Evolutionary conservation across 2,329 filamentous ascomycete species (phyloP).

Genomic region (Apiospora sp.): DNA sequence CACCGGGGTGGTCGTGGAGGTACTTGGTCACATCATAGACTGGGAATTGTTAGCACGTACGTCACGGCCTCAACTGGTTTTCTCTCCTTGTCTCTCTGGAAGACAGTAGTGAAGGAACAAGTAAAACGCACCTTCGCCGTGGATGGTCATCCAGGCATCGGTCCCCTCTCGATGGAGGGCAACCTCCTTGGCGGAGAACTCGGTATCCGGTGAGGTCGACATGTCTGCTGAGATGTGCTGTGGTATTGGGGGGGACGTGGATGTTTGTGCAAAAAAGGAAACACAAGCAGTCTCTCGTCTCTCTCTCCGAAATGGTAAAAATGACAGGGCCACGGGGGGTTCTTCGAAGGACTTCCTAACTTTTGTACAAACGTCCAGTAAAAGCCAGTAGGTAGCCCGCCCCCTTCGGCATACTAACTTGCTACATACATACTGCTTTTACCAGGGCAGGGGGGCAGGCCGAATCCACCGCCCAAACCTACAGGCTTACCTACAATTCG

Average conservation of each 20-base stretch:
- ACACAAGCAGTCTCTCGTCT: background rate
- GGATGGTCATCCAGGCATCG: conserved; percentile 63
- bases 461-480: background rate
- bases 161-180: conserved; percentile 55
- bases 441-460: background rate
- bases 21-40: conserved; percentile 68
- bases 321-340: conserved; percentile 9
- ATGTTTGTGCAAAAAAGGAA: background rate
- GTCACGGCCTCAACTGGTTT: no score
- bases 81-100: background rate
- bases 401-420: background rate
- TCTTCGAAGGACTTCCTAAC: conserved; percentile 17
- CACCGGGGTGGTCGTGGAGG: conserved; percentile 70
- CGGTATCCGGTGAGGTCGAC: conserved; percentile 32
- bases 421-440: background rate
- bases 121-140: conserved; percentile 58
- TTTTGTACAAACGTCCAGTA: background rate
- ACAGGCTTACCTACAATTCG: background rate
- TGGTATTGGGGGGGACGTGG: background rate
- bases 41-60: conserved; percentile 34
- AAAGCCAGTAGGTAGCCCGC: no score
- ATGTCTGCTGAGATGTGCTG: conserved; percentile 25
- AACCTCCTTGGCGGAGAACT: conserved; percentile 51
- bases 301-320: conserved; percentile 2
- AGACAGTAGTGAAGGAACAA: background rate